Percentiles rank a stretch among this genome's conserved stretches.
Evolutionary conservation across 495 filamentous ascomycete species (phyloP).

Genomic region (Jackrogersella minutella): DNA sequence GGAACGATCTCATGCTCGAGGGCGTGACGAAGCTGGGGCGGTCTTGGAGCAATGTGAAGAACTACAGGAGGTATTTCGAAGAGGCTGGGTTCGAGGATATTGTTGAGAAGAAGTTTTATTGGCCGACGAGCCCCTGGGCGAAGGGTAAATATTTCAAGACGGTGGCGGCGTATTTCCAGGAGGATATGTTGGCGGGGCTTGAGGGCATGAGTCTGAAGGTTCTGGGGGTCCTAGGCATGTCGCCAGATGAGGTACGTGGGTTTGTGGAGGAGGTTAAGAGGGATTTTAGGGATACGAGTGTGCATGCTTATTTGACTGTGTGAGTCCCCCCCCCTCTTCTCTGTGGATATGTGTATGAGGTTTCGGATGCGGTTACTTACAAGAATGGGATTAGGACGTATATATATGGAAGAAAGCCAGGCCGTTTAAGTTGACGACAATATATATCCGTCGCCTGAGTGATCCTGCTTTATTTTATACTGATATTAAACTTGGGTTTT

Average conservation of each 20-base stretch:
- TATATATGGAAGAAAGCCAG: conserved; percentile 34
- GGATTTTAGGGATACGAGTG: conserved; percentile 37
- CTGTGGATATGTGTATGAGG: neutral
- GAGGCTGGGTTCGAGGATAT: conserved; percentile 44
- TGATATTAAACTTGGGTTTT: too few relatives aligned
- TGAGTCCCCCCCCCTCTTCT: conserved; percentile 21
- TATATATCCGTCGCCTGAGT: too few relatives aligned
- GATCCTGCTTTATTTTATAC: too few relatives aligned
- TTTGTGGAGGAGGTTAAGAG: conserved; percentile 43
- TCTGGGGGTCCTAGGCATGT: conserved; percentile 40
- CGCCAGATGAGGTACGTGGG: conserved; percentile 26
- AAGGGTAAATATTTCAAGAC: conserved; percentile 45
- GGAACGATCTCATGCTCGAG: conserved; percentile 48
- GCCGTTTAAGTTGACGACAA: neutral
- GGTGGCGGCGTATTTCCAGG: conserved; percentile 41
- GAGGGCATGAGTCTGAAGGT: conserved; percentile 45
- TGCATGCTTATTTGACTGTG: conserved; percentile 46
- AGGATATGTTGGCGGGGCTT: conserved; percentile 39
- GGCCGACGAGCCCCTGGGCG: conserved; percentile 47
- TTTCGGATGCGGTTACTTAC: neutral
- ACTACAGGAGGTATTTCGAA: conserved; percentile 39
- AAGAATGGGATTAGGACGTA: conserved; percentile 21
- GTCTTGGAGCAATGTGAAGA: conserved; percentile 41
- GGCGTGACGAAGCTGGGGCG: conserved; percentile 45
- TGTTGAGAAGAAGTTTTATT: conserved; percentile 43